These are phyloP conservation scores for Oryza meyeriana DNA, from an alignment of 176 grass and related monocot species.

Conservation along the genomic window DNA sequence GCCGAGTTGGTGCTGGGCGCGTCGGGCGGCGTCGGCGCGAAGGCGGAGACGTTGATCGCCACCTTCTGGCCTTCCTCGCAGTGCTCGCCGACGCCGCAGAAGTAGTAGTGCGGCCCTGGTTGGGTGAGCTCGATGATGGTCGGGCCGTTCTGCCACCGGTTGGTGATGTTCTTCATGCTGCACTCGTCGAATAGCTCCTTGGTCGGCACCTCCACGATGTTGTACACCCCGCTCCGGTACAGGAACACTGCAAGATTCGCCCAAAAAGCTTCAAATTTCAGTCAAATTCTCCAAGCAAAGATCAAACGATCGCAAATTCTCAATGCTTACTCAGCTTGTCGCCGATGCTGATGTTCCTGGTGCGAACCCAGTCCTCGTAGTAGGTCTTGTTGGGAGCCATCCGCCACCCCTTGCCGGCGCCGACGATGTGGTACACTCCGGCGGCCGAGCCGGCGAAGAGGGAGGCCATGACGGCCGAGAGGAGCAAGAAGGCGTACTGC, in stretches of 20 bases:
- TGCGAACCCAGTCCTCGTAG: slow-evolving; percentile 67
- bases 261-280: background rate
- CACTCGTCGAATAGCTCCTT: slow-evolving; percentile 58
- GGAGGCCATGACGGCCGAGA: slow-evolving; percentile 38
- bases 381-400: slow-evolving; percentile 66
- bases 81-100: slow-evolving; percentile 76
- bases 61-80: slow-evolving; percentile 83
- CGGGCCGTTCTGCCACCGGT: slow-evolving; percentile 53
- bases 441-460: slow-evolving; percentile 46
- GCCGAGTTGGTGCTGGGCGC: background rate
- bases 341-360: slow-evolving; percentile 51
- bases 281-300: too few relatives aligned
- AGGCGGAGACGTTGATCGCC: slow-evolving; percentile 49
- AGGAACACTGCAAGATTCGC: slow-evolving; percentile 60
- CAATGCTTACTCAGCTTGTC: slow-evolving; percentile 64
- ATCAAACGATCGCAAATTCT: background rate
- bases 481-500: slow-evolving; percentile 36
- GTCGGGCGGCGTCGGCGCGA: slow-evolving; percentile 16
- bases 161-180: slow-evolving; percentile 54
- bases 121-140: slow-evolving; percentile 66
- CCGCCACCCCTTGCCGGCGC: slow-evolving; percentile 78
- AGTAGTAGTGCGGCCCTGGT: slow-evolving; percentile 59
- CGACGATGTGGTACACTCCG: slow-evolving; percentile 75
- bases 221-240: slow-evolving; percentile 63
- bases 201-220: slow-evolving; percentile 74